phyloP scores from a whole-genome alignment of 202 grass and related monocot genomes.

The Bolboschoenoplectus hybrid region DNA sequence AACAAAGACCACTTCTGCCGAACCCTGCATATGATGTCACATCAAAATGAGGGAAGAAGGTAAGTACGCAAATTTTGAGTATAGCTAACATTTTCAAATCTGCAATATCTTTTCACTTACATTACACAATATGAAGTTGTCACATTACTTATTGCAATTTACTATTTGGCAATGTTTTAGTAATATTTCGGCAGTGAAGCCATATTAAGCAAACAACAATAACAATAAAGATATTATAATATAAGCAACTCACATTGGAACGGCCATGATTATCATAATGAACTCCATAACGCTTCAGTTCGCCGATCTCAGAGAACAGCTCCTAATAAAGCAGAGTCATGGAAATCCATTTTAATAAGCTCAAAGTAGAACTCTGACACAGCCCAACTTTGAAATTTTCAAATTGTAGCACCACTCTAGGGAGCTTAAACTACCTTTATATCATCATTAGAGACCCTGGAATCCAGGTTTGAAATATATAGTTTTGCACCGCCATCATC shows the following conservation, averaged over 20 bases:
- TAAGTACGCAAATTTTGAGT: not conserved
- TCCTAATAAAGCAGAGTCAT: constrained; percentile 65
- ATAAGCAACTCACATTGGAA: constrained; percentile 68
- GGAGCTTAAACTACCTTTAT: constrained; percentile 70
- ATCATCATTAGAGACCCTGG: constrained; percentile 91
- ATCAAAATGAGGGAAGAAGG: constrained; percentile 18
- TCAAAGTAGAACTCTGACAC: constrained; percentile 36
- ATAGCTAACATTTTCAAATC: constrained; percentile 27
- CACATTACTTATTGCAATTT: not conserved
- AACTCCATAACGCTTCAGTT: constrained; percentile 91
- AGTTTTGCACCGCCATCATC: constrained; percentile 86
- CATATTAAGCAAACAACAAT: constrained; percentile 22
- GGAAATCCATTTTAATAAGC: constrained; percentile 46
- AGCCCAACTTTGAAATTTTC: constrained; percentile 25
- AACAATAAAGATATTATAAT: constrained; percentile 25
- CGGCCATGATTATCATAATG: constrained; percentile 85
- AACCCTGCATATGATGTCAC: constrained; percentile 65
- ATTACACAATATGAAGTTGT: constrained; percentile 5
- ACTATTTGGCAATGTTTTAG: not conserved
- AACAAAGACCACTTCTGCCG: constrained; percentile 86
- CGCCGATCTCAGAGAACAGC: constrained; percentile 88
- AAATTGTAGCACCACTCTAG: constrained; percentile 20
- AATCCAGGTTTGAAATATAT: constrained; percentile 97
- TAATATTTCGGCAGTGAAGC: not conserved
- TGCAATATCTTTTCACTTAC: not conserved